These are phyloP conservation scores for Jatropha multifida DNA, from an alignment of 441 rosid genomes.

Conservation along the genomic window DNA sequence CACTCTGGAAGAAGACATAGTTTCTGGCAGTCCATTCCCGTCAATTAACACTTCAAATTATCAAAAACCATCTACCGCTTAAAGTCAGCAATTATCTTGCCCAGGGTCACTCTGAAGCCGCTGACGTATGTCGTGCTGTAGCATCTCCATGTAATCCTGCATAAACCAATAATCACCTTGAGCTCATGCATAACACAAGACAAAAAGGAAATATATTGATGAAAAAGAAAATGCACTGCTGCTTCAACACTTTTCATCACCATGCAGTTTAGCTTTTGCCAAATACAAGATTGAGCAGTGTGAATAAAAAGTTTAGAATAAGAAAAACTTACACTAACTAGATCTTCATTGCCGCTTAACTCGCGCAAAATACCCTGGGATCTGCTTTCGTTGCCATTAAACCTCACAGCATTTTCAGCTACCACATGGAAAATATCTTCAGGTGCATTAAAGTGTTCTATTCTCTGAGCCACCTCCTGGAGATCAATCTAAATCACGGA, in stretches of 20 bases:
- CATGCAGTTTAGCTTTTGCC: neutral
- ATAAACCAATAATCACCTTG: neutral
- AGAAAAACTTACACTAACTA: constrained; percentile 48
- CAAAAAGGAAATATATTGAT: neutral
- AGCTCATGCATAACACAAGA: neutral
- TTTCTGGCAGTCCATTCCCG: constrained; percentile 7
- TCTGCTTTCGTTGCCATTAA: constrained; percentile 33
- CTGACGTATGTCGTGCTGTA: constrained; percentile 44
- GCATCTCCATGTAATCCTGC: constrained; percentile 72
- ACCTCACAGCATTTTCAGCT: constrained; percentile 52
- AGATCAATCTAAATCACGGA: constrained; percentile 41
- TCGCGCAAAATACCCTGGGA: constrained; percentile 48
- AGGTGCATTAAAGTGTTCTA: constrained; percentile 54
- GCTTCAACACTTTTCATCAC: neutral
- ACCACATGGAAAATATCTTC: constrained; percentile 60
- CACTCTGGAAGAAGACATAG: neutral
- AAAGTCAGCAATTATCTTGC: constrained; percentile 21
- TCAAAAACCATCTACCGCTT: neutral
- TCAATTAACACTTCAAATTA: neutral
- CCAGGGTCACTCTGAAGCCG: constrained; percentile 37
- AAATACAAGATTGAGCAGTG: neutral
- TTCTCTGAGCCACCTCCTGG: constrained; percentile 49
- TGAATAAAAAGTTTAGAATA: neutral
- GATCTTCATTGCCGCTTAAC: constrained; percentile 51
- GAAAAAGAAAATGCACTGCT: neutral